Conservation (phyloP, 306 rosid genomes). For the Prunus dulcis region DNA sequence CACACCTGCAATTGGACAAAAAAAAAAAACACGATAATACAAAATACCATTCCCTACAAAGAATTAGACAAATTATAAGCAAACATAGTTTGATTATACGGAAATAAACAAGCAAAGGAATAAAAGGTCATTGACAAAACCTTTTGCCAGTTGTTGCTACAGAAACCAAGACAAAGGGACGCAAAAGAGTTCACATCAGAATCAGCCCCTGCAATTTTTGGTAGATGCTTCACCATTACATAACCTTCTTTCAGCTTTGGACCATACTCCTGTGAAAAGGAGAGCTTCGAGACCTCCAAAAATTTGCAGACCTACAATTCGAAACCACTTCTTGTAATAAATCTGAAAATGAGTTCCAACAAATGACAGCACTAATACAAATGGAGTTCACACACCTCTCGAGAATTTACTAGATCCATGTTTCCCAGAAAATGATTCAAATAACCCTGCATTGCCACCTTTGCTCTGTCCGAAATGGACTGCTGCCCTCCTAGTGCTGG, state of each 20-base stretch:
- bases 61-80: neutral
- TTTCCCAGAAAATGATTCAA: constrained; percentile 79
- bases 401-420: constrained; percentile 80
- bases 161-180: constrained; percentile 17
- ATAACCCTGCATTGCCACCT: constrained; percentile 83
- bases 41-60: neutral
- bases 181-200: constrained; percentile 32
- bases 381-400: constrained; percentile 51
- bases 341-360: neutral
- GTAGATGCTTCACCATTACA: constrained; percentile 48
- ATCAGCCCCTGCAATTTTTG: constrained; percentile 25
- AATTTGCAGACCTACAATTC: constrained; percentile 46
- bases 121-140: constrained; percentile 19
- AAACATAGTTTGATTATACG: neutral
- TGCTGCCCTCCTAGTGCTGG: constrained; percentile 79
- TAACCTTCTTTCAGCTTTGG: constrained; percentile 55
- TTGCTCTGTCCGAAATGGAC: constrained; percentile 67
- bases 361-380: neutral
- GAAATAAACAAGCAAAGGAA: neutral
- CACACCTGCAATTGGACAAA: constrained; percentile 36
- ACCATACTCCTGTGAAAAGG: constrained; percentile 46
- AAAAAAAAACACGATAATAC: neutral
- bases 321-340: constrained; percentile 2
- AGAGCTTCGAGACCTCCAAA: constrained; percentile 54
- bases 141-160: constrained; percentile 48